Evolutionary conservation across 2,329 filamentous ascomycete genomes (phyloP), one percentile per base, ranked within the genome.

Genomic region (Talaromyces sp.): DNA sequence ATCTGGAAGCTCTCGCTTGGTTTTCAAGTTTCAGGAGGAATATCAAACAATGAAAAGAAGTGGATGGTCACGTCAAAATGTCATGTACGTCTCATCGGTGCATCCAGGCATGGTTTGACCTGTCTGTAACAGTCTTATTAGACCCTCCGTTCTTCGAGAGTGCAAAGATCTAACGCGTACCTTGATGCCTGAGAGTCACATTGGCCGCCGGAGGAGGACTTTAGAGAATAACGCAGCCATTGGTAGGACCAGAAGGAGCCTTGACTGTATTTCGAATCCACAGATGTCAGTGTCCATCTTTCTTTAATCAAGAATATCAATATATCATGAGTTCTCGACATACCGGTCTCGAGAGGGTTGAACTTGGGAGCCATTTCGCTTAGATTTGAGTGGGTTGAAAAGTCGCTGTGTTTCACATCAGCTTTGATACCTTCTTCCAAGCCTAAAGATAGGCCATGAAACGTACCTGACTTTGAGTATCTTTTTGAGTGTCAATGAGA

Each of bases 341-440:
- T 65, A 62, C 64, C 59, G 45, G 64, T 62, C n/a, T 65, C 59
- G 31, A 50, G 22, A 9, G 64, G 59, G 33, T 65, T 62, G 59
- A 59, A 41, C 33, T 61, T 27, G 2, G 64, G 64, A 52, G 64
- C 57, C 64, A 65, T 65, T 45, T 65, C 47, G 56, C 56, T 59
- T 19, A 24, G 10, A 3, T 54, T 6, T 19, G 50, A 14, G 11
- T 13, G 33, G n/a, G 6, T 37, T 35, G 3, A 22, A 19, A 35
- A 35, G 11, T 37, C 52, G 52, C 52, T 56, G 2, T 56, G 31
- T 56, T 56, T 24, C 52, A 14, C 10, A 37, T 56, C 13, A 56
- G 33, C 52, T 35, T 37, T 35, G 52, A 52, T 33, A 27, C 33
- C 48, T 56, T 39, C 33, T 24, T 19, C 50, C 31, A 35, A n/a